phyloP scores from a whole-genome alignment of 2,329 filamentous ascomycete species.

The Fusarium nematophilum region DNA sequence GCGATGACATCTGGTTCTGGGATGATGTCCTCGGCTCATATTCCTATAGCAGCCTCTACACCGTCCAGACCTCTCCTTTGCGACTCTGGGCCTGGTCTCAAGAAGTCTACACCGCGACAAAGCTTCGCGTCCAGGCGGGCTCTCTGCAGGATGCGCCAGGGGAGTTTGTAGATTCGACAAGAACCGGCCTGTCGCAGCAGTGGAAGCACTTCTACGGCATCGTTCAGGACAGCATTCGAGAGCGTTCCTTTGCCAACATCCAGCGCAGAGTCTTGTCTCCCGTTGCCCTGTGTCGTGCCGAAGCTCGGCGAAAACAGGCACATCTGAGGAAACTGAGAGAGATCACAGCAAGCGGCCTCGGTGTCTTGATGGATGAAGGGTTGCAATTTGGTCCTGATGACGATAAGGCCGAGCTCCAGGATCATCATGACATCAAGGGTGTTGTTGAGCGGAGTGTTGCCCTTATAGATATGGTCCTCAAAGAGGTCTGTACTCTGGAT shows the following conservation, averaged over 20 bases:
- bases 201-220: slow-evolving; percentile 83
- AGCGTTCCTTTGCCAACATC: slow-evolving; percentile 77
- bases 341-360: slow-evolving; percentile 86
- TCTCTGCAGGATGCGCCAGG: slow-evolving; percentile 45
- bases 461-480: slow-evolving; percentile 87
- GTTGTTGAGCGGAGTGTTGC: slow-evolving; percentile 83
- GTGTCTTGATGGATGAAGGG: slow-evolving; percentile 88
- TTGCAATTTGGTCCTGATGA: slow-evolving; percentile 74
- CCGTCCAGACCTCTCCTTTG: slow-evolving; percentile 84
- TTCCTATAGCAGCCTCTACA: slow-evolving; percentile 82
- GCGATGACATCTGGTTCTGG: slow-evolving; percentile 95
- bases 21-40: slow-evolving; percentile 86
- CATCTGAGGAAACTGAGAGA: slow-evolving; percentile 78
- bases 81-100: slow-evolving; percentile 78
- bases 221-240: slow-evolving; percentile 78
- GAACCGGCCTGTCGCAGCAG: slow-evolving; percentile 57
- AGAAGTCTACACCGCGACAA: slow-evolving; percentile 75
- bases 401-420: slow-evolving; percentile 64
- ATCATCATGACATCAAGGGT: slow-evolving; percentile 70
- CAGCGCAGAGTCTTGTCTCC: slow-evolving; percentile 81
- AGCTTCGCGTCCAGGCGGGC: slow-evolving; percentile 54
- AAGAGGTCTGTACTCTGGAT: slow-evolving; percentile 74
- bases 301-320: slow-evolving; percentile 80
- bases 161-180: slow-evolving; percentile 51
- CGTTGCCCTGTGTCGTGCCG: slow-evolving; percentile 77